These are phyloP conservation scores for Ogataea angusta DNA, from an alignment of 805 yeast species.

Conservation along the genomic window DNA sequence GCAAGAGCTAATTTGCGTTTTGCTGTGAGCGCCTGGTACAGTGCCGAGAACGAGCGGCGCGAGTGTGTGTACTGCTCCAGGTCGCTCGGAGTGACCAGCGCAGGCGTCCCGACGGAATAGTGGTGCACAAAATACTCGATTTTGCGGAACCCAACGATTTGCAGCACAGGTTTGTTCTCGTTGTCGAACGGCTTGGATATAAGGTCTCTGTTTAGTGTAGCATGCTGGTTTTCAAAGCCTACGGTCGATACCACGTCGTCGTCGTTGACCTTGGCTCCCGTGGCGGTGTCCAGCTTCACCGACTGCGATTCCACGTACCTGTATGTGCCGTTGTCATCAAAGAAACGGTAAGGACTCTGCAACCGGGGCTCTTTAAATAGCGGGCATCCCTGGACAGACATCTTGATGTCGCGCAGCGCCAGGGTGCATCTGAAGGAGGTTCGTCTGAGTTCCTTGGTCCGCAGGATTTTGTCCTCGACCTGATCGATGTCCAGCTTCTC, in stretches of 20 bases:
- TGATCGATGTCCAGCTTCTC: slow-evolving; percentile 40
- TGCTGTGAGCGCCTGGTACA: slow-evolving; percentile 57
- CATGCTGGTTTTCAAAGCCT: slow-evolving; percentile 45
- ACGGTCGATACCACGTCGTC: slow-evolving; percentile 37
- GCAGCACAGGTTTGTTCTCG: slow-evolving; percentile 46
- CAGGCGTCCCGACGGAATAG: slow-evolving; percentile 51
- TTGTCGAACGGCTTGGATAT: slow-evolving; percentile 33
- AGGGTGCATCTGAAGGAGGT: slow-evolving; percentile 61
- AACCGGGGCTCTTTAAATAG: slow-evolving; percentile 55
- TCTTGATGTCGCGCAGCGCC: slow-evolving; percentile 51
- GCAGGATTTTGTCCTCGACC: slow-evolving; percentile 47
- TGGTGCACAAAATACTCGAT: slow-evolving; percentile 43
- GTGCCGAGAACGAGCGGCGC: slow-evolving; percentile 58
- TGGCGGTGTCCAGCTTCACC: slow-evolving; percentile 35
- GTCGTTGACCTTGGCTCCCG: slow-evolving; percentile 39
- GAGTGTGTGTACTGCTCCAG: slow-evolving; percentile 61
- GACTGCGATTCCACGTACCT: slow-evolving; percentile 50
- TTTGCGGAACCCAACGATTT: slow-evolving; percentile 65
- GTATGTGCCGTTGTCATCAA: slow-evolving; percentile 49
- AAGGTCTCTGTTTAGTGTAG: slow-evolving; percentile 39
- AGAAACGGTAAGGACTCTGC: slow-evolving; percentile 48
- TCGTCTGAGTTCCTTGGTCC: slow-evolving; percentile 61
- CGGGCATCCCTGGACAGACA: slow-evolving; percentile 71
- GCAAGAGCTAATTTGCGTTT: slow-evolving; percentile 59
- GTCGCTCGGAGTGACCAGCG: slow-evolving; percentile 64